Conservation (phyloP, 148 eudicot species). For the Rhododendron simsii region DNA sequence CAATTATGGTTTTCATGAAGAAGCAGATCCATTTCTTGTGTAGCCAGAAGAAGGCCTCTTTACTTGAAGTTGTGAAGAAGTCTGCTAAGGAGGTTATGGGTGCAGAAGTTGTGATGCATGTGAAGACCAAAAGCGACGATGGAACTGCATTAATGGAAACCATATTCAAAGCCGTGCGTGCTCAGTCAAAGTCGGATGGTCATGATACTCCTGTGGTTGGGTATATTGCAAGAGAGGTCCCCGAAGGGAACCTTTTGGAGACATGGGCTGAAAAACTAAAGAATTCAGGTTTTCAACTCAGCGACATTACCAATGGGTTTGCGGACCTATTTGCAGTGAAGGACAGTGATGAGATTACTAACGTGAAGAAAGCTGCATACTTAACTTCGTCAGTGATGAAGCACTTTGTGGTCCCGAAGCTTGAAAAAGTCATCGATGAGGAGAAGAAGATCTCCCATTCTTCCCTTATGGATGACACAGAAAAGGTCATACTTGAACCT, state of each 20-base stretch:
- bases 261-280: conserved; percentile 42
- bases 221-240: conserved; percentile 45
- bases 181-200: conserved; percentile 19
- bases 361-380: conserved; percentile 52
- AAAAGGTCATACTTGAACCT: conserved; percentile 48
- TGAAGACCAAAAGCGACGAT: conserved; percentile 42
- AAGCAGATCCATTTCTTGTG: conserved; percentile 60
- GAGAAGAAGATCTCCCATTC: conserved; percentile 58
- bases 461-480: conserved; percentile 50
- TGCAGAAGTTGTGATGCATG: conserved; percentile 41
- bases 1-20: conserved; percentile 46
- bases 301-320: conserved; percentile 40
- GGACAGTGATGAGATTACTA: conserved; percentile 34
- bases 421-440: conserved; percentile 59
- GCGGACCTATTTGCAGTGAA: conserved; percentile 53
- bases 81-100: conserved; percentile 44
- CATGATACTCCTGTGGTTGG: conserved; percentile 33
- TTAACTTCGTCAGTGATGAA: conserved; percentile 53
- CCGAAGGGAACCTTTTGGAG: conserved; percentile 45
- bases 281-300: conserved; percentile 23
- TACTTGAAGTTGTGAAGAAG: conserved; percentile 33
- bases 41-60: conserved; percentile 43
- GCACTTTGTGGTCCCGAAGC: conserved; percentile 51
- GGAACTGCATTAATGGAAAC: conserved; percentile 38
- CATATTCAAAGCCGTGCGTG: conserved; percentile 26